Base-by-base conservation (phyloP, 176 grass and related monocot species). In the Puccinellia tenuiflora region DNA sequence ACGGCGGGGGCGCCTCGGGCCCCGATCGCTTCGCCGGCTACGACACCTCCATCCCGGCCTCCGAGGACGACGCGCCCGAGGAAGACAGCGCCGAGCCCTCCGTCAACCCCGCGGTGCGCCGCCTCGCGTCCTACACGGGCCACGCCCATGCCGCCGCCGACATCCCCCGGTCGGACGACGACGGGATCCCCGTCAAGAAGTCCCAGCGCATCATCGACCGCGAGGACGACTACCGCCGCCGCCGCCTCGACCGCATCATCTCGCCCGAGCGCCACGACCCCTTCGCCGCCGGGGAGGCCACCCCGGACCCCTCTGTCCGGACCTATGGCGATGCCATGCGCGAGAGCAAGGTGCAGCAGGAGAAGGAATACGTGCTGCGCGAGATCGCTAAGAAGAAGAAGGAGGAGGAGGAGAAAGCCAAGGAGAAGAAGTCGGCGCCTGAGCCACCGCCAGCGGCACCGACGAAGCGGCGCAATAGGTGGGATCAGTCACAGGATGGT, bases 401-500 rank as follows among this genome's bases (percentile, higher is more conserved):
- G 68, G 92, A 90, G 57, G 92, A 93, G 66, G 94, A 95, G 78
- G 84, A 77, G 22, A 94, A 90, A 53, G 87, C 88, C 56, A 89
- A 91, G 79, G 88, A 90, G 79, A 75, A 29, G 63, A 98, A 93
- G 86, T 38, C 80, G 1, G 82, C 55, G 8, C 28, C 72, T 0
- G 84, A 85, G 38, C 85, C 85, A 21, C 94, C 83, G 5, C 90
- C 88, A 14, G 75, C 82, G 0, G 80, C 80, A 0, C 6, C 83
- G 0, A 70, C 84, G 0, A 95, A 95, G 82, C 86, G 96, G 77
- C 88, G 96, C 82, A 95, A 98, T 50, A 85, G 96, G 66, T 98
- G 96, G 96, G 96, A 98, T 46, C 96, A 98, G 82, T 98, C 92
- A 4, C 96, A 98, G 71, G 92, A 98, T 6, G 52, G 79, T 0